Base-by-base conservation (phyloP, 1,284 basidiomycete genomes). In the Spongispora temasekensis region DNA sequence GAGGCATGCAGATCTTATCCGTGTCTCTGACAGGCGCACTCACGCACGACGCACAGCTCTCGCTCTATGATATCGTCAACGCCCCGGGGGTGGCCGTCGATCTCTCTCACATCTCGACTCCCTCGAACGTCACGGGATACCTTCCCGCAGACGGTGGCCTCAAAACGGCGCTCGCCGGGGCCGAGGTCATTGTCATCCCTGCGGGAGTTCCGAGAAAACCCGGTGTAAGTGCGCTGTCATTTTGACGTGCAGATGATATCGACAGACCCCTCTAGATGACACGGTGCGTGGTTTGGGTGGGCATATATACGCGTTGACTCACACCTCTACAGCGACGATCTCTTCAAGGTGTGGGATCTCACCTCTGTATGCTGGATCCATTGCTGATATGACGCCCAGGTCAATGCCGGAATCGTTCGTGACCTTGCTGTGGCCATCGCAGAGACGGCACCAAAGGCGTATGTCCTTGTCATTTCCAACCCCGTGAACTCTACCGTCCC, bases 401-500 rank as follows among this genome's bases (percentile, higher is more conserved):
- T 95, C 85, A 99, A 99, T 79, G 97, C 95, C 65, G 94, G 94
- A 58, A 99, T 99, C 76, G 93, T 98, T 63, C 89, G 90, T 68
- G 94, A 95, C 75, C 88, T 99, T 64, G 97, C 96, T 46, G 89
- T 87, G 55, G 94, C 90, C 56, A 93, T 96, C 69, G 96, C 96
- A 35, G 88, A 86, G 50, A 78, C 81, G 64, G 87, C 89, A 57
- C 97, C 97, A 70, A 96, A 96, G 76, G 97, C 97, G 13, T 92
- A 93, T 69, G 86, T 99, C 58, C 87, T 96, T 55, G 94, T 98
- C 70, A 98, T 98, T 76, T 96, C 96, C 62, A 97, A 96, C 81
- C 94, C 94, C 46, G 94, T 97, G 72, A 95, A 96, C 84, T 98
- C 96, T 54, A 98, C 97, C 46, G 97, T 99, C 55, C 97, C 97